A percentile compares a stretch with the other conserved stretches of the same genome.
Evolutionary conservation across 345 rosid species (phyloP).

Genomic region (Clausena lansium): DNA sequence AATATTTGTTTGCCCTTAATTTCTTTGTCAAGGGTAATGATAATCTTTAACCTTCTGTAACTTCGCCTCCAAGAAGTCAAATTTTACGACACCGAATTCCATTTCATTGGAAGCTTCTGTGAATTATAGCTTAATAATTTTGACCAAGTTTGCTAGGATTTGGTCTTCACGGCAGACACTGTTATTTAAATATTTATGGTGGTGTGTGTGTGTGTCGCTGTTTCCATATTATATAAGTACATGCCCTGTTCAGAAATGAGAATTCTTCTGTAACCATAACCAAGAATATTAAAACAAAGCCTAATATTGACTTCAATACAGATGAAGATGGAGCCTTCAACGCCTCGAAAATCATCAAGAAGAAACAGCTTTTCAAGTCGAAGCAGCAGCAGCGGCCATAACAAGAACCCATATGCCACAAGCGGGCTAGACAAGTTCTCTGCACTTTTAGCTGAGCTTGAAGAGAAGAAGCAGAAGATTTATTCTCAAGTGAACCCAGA

Average conservation of each 20-base stretch:
- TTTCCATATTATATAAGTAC: too few relatives aligned
- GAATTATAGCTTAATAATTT: not conserved
- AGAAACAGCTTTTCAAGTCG: conserved; percentile 17
- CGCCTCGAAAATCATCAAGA: conserved; percentile 41
- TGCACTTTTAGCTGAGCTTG: conserved; percentile 54
- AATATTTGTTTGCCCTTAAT: not conserved
- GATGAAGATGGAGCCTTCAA: conserved; percentile 19
- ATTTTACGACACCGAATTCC: not conserved
- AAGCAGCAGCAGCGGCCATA: conserved; percentile 16
- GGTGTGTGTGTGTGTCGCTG: not conserved
- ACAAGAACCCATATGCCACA: conserved; percentile 66
- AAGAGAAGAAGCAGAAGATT: conserved; percentile 54
- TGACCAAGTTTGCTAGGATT: conserved; percentile 24
- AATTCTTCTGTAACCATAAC: not conserved
- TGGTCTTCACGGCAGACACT: conserved; percentile 9
- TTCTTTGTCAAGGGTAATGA: not conserved
- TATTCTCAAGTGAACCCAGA: conserved; percentile 44
- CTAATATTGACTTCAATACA: not conserved
- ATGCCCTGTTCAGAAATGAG: not conserved
- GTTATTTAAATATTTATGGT: not conserved
- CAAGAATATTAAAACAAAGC: not conserved
- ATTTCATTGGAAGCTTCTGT: conserved; percentile 26
- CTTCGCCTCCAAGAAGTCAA: conserved; percentile 35
- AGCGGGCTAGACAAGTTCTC: conserved; percentile 81
- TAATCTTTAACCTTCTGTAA: not conserved